These are phyloP conservation scores for Pseudopithomyces maydicus DNA, from an alignment of 2,329 filamentous ascomycete genomes.

Conservation along the genomic window DNA sequence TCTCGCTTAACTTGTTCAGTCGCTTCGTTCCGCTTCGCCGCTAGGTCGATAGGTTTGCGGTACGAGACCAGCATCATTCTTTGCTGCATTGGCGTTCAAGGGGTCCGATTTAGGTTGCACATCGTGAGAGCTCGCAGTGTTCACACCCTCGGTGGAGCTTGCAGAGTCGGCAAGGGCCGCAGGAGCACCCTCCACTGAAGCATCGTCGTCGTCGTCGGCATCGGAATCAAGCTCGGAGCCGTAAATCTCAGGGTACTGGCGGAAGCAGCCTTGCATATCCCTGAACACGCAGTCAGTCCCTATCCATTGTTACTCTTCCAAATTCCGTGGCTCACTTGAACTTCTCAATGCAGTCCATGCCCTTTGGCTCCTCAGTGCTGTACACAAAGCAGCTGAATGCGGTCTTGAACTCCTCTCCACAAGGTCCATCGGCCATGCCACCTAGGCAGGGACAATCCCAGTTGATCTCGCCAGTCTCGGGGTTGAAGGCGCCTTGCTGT, in stretches of 20 bases:
- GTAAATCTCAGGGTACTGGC: conserved; percentile 89
- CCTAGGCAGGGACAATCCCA: conserved; percentile 98
- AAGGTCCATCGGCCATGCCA: conserved; percentile 95
- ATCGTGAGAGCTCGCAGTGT: not conserved
- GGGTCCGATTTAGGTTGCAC: not conserved
- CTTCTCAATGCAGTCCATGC: conserved; percentile 95
- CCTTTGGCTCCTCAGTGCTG: conserved; percentile 92
- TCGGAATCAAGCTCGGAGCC: conserved; percentile 85
- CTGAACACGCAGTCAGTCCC: conserved; percentile 53
- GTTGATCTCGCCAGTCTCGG: conserved; percentile 99
- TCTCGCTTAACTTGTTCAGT: conserved; percentile 39
- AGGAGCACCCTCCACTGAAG: conserved; percentile 26
- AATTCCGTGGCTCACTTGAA: conserved; percentile 74
- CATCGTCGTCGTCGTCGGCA: conserved; percentile 68
- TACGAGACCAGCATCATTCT: conserved; percentile 11
- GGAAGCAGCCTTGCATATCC: conserved; percentile 97
- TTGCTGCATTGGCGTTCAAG: conserved; percentile 14
- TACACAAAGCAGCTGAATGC: conserved; percentile 99
- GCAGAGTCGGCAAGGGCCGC: not conserved
- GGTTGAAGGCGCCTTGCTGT: conserved; percentile 93
- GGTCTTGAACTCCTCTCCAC: conserved; percentile 91
- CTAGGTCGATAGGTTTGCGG: conserved; percentile 16
- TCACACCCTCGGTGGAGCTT: not conserved
- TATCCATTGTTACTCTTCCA: not conserved
- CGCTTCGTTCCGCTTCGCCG: conserved; percentile 28